Base-by-base conservation (phyloP, 306 rosid species). In the Prunus mira region DNA sequence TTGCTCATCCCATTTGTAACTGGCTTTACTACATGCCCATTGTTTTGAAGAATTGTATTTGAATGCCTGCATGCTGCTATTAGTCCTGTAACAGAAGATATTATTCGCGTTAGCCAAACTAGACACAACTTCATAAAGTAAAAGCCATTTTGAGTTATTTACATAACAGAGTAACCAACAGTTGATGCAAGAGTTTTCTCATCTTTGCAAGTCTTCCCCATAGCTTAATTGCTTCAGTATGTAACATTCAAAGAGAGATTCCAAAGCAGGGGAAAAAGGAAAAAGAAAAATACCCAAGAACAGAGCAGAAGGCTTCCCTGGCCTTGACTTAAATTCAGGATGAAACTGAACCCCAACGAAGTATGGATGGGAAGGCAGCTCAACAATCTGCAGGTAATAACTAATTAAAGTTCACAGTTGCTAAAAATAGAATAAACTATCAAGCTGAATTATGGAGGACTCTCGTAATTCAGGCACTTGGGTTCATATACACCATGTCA, bases 311-410 rank as follows among this genome's bases (percentile, higher is more conserved):
- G 97, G 93, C 78, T 87, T 90, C 58, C 97, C 97, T 4, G 97
- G 97, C 86, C 97, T 85, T 55, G 97, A 92, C 78, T 87, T 92
- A 80, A 86, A 92, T 80, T 92, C 97, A 0, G 97, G 97, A 84
- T 92, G 97, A 83, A 92, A 92, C 84, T 92, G 97, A 72, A 86
- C 97, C 19, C 96, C 97, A 76, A 92, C 78, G 64, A 81, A 92
- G 83, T 84, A 92, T 8, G 96, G 96, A 90, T 92, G 97, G 79
- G 86, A 12, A 71, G 92, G 86, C 82, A 92, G 86, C 87, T 92
- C 97, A 56, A 92, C 77, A 79, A 92, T 88, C 97, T 92, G 89
- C 84, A 70, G 54, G n/a, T 75, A 79, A 57, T 27, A 78, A 63
- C 49, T 51, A 74, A 61, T 57, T 79, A 69, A 70, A 74, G 60